Percentiles rank a stretch among this genome's conserved stretches.
These are phyloP conservation scores for Amaranthus tricolor DNA, from an alignment of 179 eudicot genomes.

Conservation along the genomic window DNA sequence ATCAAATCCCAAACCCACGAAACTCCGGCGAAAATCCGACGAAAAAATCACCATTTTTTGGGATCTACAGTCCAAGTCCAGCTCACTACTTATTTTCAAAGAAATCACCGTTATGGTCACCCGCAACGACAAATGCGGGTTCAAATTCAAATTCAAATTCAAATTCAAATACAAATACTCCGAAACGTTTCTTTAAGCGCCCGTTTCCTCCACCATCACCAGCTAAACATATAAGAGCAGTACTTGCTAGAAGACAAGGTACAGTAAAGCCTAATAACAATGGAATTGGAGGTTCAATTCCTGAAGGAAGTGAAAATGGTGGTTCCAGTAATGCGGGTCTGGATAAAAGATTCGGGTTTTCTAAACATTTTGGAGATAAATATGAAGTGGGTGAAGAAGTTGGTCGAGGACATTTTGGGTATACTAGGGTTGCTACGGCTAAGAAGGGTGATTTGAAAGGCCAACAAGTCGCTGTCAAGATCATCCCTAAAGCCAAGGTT, in stretches of 20 bases:
- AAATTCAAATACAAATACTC: conserved; percentile 45
- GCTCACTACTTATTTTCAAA: conserved; percentile 73
- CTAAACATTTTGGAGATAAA: conserved; percentile 52
- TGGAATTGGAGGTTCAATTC: conserved; percentile 32
- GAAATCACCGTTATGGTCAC: conserved; percentile 60
- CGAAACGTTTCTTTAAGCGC: conserved; percentile 55
- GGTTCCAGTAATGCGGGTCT: conserved; percentile 29
- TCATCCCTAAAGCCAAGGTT: conserved; percentile 84
- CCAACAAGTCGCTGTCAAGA: conserved; percentile 68
- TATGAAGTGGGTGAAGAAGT: conserved; percentile 80
- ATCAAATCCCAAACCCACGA: conserved; percentile 6
- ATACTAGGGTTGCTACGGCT: conserved; percentile 58
- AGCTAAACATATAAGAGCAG: conserved; percentile 67
- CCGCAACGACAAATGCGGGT: conserved; percentile 31
- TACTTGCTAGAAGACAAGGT: conserved; percentile 53
- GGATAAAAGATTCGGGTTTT: conserved; percentile 77
- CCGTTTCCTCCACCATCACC: conserved; percentile 83
- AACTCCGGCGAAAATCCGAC: conserved; percentile 26
- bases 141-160: conserved; percentile 39
- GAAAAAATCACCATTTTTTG: conserved; percentile 69
- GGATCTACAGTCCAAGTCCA: conserved; percentile 83
- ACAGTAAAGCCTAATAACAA: conserved; percentile 46
- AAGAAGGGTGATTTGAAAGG: conserved; percentile 75
- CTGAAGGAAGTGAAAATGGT: conserved; percentile 44
- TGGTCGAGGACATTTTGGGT: conserved; percentile 93